Base-by-base conservation (phyloP, 768 basidiomycete species). In the Russula brevipes region DNA sequence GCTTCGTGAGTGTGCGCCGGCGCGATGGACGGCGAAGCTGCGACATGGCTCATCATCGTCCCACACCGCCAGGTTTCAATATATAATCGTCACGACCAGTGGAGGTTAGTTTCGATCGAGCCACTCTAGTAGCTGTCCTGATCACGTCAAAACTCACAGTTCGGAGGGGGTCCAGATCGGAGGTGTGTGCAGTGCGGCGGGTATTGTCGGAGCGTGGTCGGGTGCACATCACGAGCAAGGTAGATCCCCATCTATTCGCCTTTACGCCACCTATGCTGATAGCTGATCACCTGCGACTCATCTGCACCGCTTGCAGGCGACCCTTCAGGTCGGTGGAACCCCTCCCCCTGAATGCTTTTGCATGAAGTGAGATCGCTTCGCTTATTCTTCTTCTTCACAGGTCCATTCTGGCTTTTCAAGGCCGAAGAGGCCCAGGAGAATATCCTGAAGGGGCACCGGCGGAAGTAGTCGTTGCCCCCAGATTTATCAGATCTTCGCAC, bases 341-440 rank as follows among this genome's bases (percentile, higher is more conserved):
- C 36, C 14, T 42, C 44, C 11, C 52, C 50, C 14, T 14, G 24
- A 36, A 19, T 7, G 46, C 41, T 41, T 35, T 33, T 4, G 16
- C 14, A 1, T 4, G 1, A 7, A 19, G 31, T 50, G 63, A 8
- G 53, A 47, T 16, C 65, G 19, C 11, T 38, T 16, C 65, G 19
- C 11, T 38, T 24, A 11, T 53, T 45, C 46, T 54, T 57, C 61
- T 33, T 56, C 11, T 38, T 30, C 30, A 11, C 66, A 87, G 86
- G 86, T 47, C 86, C 87, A 2, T 88, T 87, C 70, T 88, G 86
- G 87, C 76, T 88, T 67, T 86, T 84, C 79, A 67, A 75, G 81
- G 62, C 80, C 78, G 57, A 45, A 30, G 52, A 76, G 80, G 59
- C 79, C 77, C 56, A 38, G 33, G 49, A 41, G 0, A 42, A 36